Evolutionary conservation across 2,329 filamentous ascomycete species (phyloP).

Genomic region (Neodidymelliopsis sp.): DNA sequence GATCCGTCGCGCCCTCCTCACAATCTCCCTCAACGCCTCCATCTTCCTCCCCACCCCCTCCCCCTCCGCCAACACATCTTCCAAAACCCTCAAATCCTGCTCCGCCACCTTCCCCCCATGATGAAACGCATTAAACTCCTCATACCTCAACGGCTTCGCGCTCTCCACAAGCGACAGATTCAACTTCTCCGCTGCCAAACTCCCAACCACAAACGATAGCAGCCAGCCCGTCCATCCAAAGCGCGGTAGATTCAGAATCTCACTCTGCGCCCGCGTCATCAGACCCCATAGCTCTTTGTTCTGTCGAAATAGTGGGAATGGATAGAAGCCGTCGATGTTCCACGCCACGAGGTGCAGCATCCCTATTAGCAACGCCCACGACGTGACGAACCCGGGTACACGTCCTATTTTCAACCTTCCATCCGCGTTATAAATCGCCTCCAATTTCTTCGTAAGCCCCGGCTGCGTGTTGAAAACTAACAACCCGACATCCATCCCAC

Average conservation of each 20-base stretch:
- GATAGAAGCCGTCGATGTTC: slow-evolving; percentile 24
- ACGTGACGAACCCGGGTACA: slow-evolving; percentile 14
- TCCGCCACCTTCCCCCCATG: slow-evolving; percentile 29
- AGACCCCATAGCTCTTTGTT: slow-evolving; percentile 25
- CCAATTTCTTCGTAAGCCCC: slow-evolving; percentile 8
- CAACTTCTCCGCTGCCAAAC: slow-evolving; percentile 22
- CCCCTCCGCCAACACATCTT: slow-evolving; percentile 24
- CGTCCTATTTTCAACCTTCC: slow-evolving; percentile 2
- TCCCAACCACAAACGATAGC: slow-evolving; percentile 21
- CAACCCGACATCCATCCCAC: slow-evolving; percentile 7
- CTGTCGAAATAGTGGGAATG: slow-evolving; percentile 11
- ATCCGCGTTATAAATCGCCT: slow-evolving; percentile 19
- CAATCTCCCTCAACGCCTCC: slow-evolving; percentile 6
- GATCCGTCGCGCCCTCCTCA: neutral
- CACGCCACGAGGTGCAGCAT: slow-evolving; percentile 24
- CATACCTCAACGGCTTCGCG: slow-evolving; percentile 13
- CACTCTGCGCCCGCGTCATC: slow-evolving; percentile 25
- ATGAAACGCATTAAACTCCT: slow-evolving; percentile 33
- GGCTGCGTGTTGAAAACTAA: slow-evolving; percentile 19
- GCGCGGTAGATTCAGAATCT: slow-evolving; percentile 24
- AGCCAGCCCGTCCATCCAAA: slow-evolving; percentile 32
- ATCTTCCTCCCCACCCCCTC: slow-evolving; percentile 25
- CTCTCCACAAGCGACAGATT: neutral
- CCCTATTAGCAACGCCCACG: neutral
- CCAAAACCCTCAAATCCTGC: slow-evolving; percentile 24